These are phyloP conservation scores for Prunus mongolica DNA, from an alignment of 306 rosid species.

Conservation along the genomic window DNA sequence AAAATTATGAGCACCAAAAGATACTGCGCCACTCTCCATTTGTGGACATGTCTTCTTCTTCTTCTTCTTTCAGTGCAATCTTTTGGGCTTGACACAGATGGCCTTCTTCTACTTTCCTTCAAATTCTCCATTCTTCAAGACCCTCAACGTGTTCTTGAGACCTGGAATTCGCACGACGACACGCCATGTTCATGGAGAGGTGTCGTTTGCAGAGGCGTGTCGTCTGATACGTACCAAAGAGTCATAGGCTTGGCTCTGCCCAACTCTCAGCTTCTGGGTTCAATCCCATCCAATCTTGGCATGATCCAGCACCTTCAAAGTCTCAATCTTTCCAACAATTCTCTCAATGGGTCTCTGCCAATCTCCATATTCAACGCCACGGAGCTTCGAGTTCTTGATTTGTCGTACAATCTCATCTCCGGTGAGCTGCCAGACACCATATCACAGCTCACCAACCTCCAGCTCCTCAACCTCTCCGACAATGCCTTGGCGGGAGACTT, in stretches of 20 bases:
- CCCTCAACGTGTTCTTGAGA: conserved; percentile 38
- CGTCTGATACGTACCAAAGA: background rate
- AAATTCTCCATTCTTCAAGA: conserved; percentile 56
- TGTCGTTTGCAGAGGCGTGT: conserved; percentile 34
- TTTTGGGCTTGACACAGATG: conserved; percentile 49
- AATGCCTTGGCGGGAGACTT: conserved; percentile 71
- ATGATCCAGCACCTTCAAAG: conserved; percentile 51
- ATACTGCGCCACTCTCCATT: conserved; percentile 6
- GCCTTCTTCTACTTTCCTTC: conserved; percentile 57
- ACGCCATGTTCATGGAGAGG: conserved; percentile 90
- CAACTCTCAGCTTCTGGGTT: conserved; percentile 56
- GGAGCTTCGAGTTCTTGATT: conserved; percentile 47
- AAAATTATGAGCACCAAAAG: conserved; percentile 40
- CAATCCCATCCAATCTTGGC: conserved; percentile 72
- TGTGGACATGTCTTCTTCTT: conserved; percentile 16
- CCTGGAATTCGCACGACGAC: conserved; percentile 52
- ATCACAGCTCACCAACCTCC: conserved; percentile 34
- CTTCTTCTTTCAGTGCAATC: conserved; percentile 25
- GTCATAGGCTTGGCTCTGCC: conserved; percentile 57
- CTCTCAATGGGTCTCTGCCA: conserved; percentile 78
- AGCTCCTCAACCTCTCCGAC: conserved; percentile 68
- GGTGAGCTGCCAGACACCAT: conserved; percentile 51
- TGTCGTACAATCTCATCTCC: conserved; percentile 54
- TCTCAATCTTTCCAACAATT: conserved; percentile 80
- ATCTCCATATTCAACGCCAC: conserved; percentile 47